Base-by-base conservation (phyloP, 108 stramenopile species). In the Pseudonitzschia delicatissima region DNA sequence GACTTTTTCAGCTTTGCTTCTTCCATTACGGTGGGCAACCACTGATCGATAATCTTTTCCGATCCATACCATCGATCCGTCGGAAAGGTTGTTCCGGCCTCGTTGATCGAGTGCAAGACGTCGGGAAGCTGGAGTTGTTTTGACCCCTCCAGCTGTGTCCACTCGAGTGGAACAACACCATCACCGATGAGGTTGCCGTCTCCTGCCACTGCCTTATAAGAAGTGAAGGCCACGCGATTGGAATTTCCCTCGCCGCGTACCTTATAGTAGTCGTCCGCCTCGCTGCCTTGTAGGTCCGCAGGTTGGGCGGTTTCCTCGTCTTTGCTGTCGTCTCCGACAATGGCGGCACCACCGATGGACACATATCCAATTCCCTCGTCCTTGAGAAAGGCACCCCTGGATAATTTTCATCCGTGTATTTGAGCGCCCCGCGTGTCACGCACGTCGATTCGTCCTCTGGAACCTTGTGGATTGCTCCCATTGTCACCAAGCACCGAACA, bases 41-140 rank as follows among this genome's bases (percentile, higher is more conserved):
- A 96, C 57, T 57, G 71, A 79, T 92, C 90, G 44, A 96, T 48
- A 8, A 93, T 71, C 5, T 52, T 76, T 12, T 87, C 87, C 15
- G 85, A 67, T 31, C 96, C 96, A 72, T 96, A 96, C 96, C 93
- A 94, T 7, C 60, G 27, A 34, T 88, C 90, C 31, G 81, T 86
- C 11, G 83, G 81, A 4, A 80, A 12, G 7, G 86, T 83, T n/a
- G 86, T 87, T 3, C 82, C 87, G 12, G 91, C 76, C 67, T 80
- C 86, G 70, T 96, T 93, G 64, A 96, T 93, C 40, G 87, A 87
- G 57, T 96, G 95, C 29, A 93, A 50, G 13, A 95, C 93, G 58
- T 83, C 82, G 7, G 88, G 82, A 23, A 96, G 51, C 6, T 79
- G 68, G 51, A 88, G 77, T 34, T 65, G 18, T 31, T 23, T 15